Base-by-base conservation (phyloP, 768 basidiomycete genomes). In the Xerocomus spinulosus region DNA sequence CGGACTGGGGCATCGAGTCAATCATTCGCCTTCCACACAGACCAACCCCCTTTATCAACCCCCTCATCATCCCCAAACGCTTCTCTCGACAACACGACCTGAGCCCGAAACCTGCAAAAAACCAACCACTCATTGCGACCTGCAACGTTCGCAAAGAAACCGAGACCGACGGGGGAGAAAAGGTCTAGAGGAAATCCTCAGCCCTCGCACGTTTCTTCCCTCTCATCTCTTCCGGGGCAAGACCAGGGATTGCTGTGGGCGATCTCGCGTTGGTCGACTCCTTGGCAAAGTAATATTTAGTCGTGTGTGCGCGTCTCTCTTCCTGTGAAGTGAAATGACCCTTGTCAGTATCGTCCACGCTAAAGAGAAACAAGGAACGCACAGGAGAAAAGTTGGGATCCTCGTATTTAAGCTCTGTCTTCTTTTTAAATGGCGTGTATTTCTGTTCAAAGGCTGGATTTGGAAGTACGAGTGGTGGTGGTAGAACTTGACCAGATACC, bases 131-230 rank as follows among this genome's bases (percentile, higher is more conserved):
- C 55, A 56, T 58, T 52, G 61, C 59, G 48, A 66, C 56, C 58
- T 58, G 61, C 48, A 51, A 58, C 29, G 46, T 30, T 49, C 46
- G 46, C 55, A 58, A 58, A 64, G 52, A 58, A 62, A 65, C 58
- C 57, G 44, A 52, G 60, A 67, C 58, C 62, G 53, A 67, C 60
- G 50, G 34, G 46, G 38, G 37, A 53, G 42, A 42, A 51, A 23
- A 51, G n/a, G 36, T 42, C 61, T 68, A 90, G 57, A 92, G 68
- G 67, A 88, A 89, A 66, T 92, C 91, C 67, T 92, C 89, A 26
- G 91, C 91, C 55, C 88, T 75, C 39, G 89, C 86, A 39, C 91
- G 73, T 68, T 92, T 92, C 73, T 83, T 88, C 40, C 89, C 88
- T 54, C 86, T 78, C 42, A 77, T 71, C 59, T 87, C 86, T 42